These are phyloP conservation scores for Backusella macrospora DNA, from an alignment of 192 early-diverging fungal genomes.

Conservation along the genomic window DNA sequence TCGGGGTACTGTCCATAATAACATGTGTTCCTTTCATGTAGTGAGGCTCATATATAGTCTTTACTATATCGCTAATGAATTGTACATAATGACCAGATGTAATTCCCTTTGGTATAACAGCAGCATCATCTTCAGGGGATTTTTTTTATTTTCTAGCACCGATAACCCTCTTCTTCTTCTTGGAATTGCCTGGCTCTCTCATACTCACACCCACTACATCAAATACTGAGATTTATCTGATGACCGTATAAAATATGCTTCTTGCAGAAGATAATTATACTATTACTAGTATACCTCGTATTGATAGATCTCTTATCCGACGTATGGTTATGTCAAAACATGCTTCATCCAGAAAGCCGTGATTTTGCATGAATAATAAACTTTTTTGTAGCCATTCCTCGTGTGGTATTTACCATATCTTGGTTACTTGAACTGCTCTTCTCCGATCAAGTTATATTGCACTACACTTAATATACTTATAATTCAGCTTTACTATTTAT, in stretches of 20 bases:
- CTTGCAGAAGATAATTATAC: neutral
- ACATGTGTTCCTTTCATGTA: constrained; percentile 27
- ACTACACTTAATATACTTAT: too few species aligned
- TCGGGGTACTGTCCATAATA: too few species aligned
- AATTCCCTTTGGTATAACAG: constrained; percentile 7
- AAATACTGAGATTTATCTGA: neutral
- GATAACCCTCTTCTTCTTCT: neutral
- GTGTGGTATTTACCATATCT: too few species aligned
- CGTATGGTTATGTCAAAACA: neutral
- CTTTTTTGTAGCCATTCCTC: neutral
- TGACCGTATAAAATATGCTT: neutral
- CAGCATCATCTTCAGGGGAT: neutral
- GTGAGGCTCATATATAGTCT: neutral
- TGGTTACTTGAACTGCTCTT: too few species aligned
- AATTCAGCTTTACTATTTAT: too few species aligned
- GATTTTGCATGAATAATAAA: neutral
- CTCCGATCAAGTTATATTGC: too few species aligned
- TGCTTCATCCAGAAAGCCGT: neutral
- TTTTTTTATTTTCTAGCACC: constrained; percentile 9
- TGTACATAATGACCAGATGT: neutral
- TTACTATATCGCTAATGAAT: neutral
- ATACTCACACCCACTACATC: too few species aligned
- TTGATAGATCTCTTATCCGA: neutral
- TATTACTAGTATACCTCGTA: neutral
- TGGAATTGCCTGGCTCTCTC: neutral